These are phyloP conservation scores for Fusarium penzigii DNA, from an alignment of 2,329 filamentous ascomycete species.

Conservation along the genomic window DNA sequence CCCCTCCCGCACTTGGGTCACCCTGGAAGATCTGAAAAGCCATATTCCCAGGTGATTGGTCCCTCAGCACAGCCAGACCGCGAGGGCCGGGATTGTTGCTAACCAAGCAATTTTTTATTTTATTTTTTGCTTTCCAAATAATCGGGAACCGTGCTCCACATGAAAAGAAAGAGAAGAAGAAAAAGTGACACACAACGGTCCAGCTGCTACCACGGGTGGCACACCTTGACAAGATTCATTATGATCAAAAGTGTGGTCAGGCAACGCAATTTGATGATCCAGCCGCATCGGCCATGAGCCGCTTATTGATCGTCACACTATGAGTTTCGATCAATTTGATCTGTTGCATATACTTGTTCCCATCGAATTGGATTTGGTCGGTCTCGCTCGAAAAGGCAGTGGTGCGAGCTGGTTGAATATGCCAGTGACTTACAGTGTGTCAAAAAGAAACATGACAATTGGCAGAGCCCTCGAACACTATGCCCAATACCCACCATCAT, in stretches of 20 bases:
- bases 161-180: background rate
- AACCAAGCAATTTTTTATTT: constrained; percentile 17
- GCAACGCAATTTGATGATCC: too few species aligned
- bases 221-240: background rate
- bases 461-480: too few species aligned
- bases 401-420: too few species aligned
- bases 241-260: too few species aligned
- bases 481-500: too few species aligned
- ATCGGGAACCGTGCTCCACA: constrained; percentile 35
- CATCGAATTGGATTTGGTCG: too few species aligned
- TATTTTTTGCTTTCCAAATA: constrained; percentile 34
- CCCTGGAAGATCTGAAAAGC: constrained; percentile 19
- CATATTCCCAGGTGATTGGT: constrained; percentile 26
- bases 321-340: too few species aligned
- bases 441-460: too few species aligned
- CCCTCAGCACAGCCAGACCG: constrained; percentile 17
- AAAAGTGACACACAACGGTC: constrained; percentile 28
- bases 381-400: too few species aligned
- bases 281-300: background rate
- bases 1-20: constrained; percentile 31
- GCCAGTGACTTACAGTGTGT: too few species aligned
- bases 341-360: too few species aligned
- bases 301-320: too few species aligned
- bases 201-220: constrained; percentile 1
- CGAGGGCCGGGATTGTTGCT: constrained; percentile 23